Evolutionary conservation across 164 flowering plant genomes (phyloP).

Genomic region (Magnolia sinica): DNA sequence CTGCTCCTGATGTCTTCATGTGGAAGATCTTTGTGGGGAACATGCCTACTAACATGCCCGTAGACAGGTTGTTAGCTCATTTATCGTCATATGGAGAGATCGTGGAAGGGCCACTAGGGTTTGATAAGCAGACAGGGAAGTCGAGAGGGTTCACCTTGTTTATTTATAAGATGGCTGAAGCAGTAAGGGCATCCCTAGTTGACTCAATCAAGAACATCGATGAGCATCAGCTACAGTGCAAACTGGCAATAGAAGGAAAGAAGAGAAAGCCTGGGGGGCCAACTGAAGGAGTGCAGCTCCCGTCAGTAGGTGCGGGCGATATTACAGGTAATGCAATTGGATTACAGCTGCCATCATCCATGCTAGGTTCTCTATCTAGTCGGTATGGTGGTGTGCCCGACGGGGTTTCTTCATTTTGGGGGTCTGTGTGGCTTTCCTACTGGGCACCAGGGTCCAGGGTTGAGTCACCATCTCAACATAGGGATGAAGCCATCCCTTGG

Average conservation of each 20-base stretch:
- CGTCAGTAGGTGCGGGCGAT: constrained; percentile 27
- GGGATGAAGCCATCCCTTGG: constrained; percentile 25
- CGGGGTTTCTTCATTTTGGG: constrained; percentile 30
- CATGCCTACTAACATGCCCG: constrained; percentile 71
- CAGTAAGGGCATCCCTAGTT: constrained; percentile 61
- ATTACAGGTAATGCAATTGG: constrained; percentile 41
- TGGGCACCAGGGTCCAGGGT: constrained; percentile 29
- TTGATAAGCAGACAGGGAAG: constrained; percentile 84
- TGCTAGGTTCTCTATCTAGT: constrained; percentile 21
- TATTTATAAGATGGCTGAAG: constrained; percentile 80
- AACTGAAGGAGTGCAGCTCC: constrained; percentile 20
- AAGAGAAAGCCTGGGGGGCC: constrained; percentile 45
- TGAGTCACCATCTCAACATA: constrained; percentile 27
- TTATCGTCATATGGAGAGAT: constrained; percentile 78
- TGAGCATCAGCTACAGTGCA: constrained; percentile 71
- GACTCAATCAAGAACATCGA: constrained; percentile 71
- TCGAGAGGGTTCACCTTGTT: constrained; percentile 86
- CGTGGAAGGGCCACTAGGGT: constrained; percentile 95
- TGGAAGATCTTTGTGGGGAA: constrained; percentile 86
- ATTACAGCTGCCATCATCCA: constrained; percentile 26
- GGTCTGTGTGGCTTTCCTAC: constrained; percentile 33
- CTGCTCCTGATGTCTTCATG: constrained; percentile 41
- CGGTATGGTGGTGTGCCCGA: constrained; percentile 25
- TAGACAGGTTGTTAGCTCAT: constrained; percentile 60
- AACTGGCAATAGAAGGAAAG: constrained; percentile 80